Base-by-base conservation (phyloP, 345 rosid genomes). In the Linum trigynum region DNA sequence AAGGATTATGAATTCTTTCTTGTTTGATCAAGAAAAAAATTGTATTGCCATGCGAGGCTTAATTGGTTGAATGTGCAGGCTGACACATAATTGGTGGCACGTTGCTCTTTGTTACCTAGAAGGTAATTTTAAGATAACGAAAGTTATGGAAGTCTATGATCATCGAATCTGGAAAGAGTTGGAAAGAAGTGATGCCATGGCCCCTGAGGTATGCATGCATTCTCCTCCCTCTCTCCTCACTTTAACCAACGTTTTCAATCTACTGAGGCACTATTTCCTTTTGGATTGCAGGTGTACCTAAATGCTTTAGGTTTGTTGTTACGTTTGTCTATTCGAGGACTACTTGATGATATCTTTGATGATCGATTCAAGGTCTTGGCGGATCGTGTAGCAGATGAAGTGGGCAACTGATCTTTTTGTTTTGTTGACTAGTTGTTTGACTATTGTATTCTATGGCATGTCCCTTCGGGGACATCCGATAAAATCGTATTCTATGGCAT, bases 11-110 rank as follows among this genome's bases (percentile, higher is more conserved):
- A 17, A 56, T 63, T 14, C 38, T 61, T 53, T 35, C 38, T 37
- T 39, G 51, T n/a, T 7, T 8, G 61, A 10, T 17, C 15, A 39
- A 16, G 48, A 14, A 10, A 14, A 17, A 37, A 23, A 53, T 38
- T 67, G 35, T 39, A 7, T 64, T 68, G 64, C 61, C 32, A 6
- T 23, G 11, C 39, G 14, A 32, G 65, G 43, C 5, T n/a, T 55
- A 15, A 7, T 62, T 59, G 7, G 50, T 56, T 55, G 15, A 62
- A 62, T 53, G 37, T 38, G 45, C 62, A 92, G 98, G 89, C 75
- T 78, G 57, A 92, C 97, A 38, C 97, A 92, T 80, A 86, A 92
- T 74, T 92, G 98, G 98, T 92, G 98, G 98, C 98, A 90, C 61
- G 79, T 88, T 61, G 92, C 97, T 43, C 88, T 92, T 57, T 92